phyloP scores from a whole-genome alignment of 768 basidiomycete genomes.

The Mycena sanguinolenta region DNA sequence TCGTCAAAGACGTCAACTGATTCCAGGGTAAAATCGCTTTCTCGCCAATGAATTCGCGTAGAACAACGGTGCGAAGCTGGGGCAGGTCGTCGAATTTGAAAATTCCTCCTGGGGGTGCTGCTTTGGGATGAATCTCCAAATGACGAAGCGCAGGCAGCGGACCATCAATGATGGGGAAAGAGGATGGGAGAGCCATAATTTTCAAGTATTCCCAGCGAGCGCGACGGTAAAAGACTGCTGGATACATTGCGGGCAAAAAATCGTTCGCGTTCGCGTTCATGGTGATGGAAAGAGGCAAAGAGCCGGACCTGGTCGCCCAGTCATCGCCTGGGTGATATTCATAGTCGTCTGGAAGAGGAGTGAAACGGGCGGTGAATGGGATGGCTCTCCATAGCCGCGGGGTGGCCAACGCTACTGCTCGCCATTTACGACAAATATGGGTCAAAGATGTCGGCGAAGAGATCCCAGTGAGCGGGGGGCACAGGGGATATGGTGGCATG shows the following conservation, averaged over 20 bases:
- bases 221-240: neutral
- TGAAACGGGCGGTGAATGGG: too few species aligned
- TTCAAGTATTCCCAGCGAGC: neutral
- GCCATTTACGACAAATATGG: neutral
- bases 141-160: neutral
- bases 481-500: neutral
- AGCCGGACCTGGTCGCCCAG: neutral
- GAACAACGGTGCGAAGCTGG: neutral
- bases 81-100: neutral
- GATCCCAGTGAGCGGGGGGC: neutral
- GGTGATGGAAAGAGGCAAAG: neutral
- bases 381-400: slow-evolving; percentile 10
- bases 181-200: neutral
- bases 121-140: neutral
- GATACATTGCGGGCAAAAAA: neutral
- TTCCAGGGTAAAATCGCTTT: neutral
- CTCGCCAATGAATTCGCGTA: neutral
- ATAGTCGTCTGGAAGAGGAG: too few species aligned
- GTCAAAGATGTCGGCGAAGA: neutral
- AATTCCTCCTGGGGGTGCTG: too few species aligned
- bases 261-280: neutral
- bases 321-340: too few species aligned
- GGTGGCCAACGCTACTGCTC: neutral
- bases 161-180: neutral
- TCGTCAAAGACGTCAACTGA: neutral